Conservation (phyloP, 2,329 filamentous ascomycete species). For the Lasiodiplodia citricola region DNA sequence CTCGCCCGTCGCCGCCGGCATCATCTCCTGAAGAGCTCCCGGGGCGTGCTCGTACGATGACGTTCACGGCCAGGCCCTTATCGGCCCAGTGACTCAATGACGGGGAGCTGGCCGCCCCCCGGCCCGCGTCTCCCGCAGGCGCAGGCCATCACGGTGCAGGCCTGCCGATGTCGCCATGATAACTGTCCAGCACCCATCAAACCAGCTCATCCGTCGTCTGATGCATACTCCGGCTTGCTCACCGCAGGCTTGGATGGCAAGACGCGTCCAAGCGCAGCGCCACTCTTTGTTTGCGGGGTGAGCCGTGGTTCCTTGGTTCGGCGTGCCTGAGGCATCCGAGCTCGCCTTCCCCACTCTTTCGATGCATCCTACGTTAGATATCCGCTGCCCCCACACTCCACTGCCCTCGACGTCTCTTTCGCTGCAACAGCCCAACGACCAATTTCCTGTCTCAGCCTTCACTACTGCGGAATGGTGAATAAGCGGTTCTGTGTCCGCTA, state of each 20-base stretch:
- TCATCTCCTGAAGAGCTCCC: slow-evolving; percentile 6
- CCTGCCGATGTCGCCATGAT: neutral
- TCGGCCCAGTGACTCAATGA: slow-evolving; percentile 18
- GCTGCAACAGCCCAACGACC: neutral
- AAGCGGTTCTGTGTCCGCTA: too few relatives aligned
- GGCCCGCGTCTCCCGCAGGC: neutral
- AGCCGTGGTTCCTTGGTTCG: neutral
- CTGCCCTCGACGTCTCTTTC: neutral
- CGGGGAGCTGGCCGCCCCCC: slow-evolving; percentile 9
- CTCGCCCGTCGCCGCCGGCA: neutral
- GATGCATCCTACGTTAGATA: neutral
- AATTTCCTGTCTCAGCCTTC: neutral
- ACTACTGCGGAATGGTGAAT: too few relatives aligned
- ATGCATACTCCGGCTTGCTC: neutral
- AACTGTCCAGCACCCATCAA: neutral
- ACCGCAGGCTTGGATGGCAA: neutral
- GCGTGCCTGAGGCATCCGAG: neutral
- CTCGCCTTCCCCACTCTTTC: neutral
- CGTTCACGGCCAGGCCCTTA: slow-evolving; percentile 24
- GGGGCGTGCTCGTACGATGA: slow-evolving; percentile 20
- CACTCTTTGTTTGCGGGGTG: slow-evolving; percentile 17
- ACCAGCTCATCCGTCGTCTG: neutral
- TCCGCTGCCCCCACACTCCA: too few relatives aligned
- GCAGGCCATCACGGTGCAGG: slow-evolving; percentile 10
- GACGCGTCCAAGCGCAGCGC: neutral